A percentile compares a stretch with the other conserved stretches of the same genome.
Evolutionary conservation across 2,329 filamentous ascomycete species (phyloP).

Genomic region (Penicillium italicum): DNA sequence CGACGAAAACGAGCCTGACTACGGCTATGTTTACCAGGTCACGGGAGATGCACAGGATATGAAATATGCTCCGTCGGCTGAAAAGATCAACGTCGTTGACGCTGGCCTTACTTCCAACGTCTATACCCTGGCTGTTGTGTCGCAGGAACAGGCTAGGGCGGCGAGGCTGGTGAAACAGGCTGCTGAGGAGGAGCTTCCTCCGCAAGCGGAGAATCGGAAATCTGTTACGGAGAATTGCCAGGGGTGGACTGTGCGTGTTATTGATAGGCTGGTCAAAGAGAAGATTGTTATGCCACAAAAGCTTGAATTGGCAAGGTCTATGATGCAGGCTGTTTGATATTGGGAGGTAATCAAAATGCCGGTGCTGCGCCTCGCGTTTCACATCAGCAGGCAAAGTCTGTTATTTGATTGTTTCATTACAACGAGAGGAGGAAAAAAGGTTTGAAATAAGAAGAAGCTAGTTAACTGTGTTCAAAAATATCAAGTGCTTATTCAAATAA

Average conservation of each 20-base stretch:
- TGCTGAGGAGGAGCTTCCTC: constrained; percentile 20
- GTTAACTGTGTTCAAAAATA: constrained; percentile 19
- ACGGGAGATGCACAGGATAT: constrained; percentile 27
- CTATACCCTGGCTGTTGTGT: constrained; percentile 20
- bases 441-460: background rate
- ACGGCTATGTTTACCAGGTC: constrained; percentile 25
- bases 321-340: constrained; percentile 18
- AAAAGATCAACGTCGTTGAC: constrained; percentile 8
- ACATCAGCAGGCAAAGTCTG: background rate
- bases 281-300: constrained; percentile 21
- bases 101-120: constrained; percentile 11
- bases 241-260: constrained; percentile 24
- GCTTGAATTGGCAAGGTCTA: constrained; percentile 18
- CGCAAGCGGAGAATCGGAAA: constrained; percentile 16
- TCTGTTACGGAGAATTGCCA: constrained; percentile 26
- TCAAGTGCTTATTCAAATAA: constrained; percentile 18
- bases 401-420: background rate
- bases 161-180: constrained; percentile 16
- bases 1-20: constrained; percentile 20
- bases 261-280: constrained; percentile 18
- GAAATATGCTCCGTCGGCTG: constrained; percentile 18
- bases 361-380: background rate
- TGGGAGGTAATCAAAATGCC: background rate
- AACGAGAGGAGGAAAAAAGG: background rate
- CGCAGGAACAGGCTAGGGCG: constrained; percentile 9